Base-by-base conservation (phyloP, 2,329 filamentous ascomycete genomes). In the Penicillium sp. region DNA sequence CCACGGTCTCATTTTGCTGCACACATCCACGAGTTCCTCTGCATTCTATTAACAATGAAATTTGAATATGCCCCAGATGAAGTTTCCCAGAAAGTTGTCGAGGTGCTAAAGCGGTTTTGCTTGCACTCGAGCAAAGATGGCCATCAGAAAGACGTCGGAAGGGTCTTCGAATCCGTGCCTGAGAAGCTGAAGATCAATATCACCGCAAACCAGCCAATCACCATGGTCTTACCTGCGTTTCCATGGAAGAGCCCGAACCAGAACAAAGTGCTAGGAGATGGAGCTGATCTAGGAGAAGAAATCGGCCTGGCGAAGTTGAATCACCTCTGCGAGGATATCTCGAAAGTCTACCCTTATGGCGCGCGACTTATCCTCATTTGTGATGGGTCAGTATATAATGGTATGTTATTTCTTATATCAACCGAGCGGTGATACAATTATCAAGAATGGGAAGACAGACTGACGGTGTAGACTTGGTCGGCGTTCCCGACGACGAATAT, bases 151-250 rank as follows among this genome's bases (percentile, higher is more conserved):
- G 43, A 47, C 13, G 17, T 35, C n/a, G 48, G 48, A n/a, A 47
- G 15, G 32, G 48, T 47, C n/a, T 51, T 51, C 13, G 38, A 47
- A 2, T 41, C 43, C 12, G 12, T 47, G 32, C 7, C 38, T 12
- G 48, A 47, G 3, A 51, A 51, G 38, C 15, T 51, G 26, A 51
- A 42, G 37, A 6, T n/a, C 12, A 33, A 51, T 42, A 47, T 47
- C 19, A 29, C 24, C 8, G 32, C 37, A 10, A 47, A 51, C 6
- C 37, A 47, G n/a, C 43, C 32, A n/a, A 42, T 47, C 12, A 51
- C 48, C 7, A 51, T 51, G 48, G 37, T 51, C 2, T 24, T 51
- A 10, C 48, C 48, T 31, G 48, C 48, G n/a, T 51, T 51, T 19
- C 48, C 48, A 32, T 51, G 48, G 48, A 51, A 51, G 12, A 51